Evolutionary conservation across 495 filamentous ascomycete genomes (phyloP).

Genomic region (Cairneyella variabilis): DNA sequence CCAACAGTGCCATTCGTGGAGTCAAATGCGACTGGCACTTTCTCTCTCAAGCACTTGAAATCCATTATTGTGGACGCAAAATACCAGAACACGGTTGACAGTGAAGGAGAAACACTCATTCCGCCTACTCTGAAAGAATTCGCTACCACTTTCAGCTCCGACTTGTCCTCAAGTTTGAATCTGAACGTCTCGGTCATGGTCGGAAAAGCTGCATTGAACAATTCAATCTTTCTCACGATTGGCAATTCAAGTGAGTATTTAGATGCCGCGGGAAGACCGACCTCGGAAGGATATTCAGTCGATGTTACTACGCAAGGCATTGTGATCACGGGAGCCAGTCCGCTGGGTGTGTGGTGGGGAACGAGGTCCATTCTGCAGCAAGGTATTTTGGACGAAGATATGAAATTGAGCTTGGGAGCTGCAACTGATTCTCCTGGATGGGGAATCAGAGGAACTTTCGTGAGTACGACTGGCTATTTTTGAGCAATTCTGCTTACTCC

Average conservation of each 20-base stretch:
- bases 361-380: slow-evolving; percentile 47
- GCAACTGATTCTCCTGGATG: slow-evolving; percentile 45
- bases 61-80: slow-evolving; percentile 39
- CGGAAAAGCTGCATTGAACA: slow-evolving; percentile 16
- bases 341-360: slow-evolving; percentile 50
- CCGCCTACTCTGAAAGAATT: slow-evolving; percentile 42
- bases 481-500: not conserved
- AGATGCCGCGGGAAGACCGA: slow-evolving; percentile 37
- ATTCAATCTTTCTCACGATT: slow-evolving; percentile 42
- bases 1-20: slow-evolving; percentile 36
- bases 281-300: slow-evolving; percentile 45
- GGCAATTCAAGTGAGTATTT: slow-evolving; percentile 36
- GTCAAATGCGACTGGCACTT: slow-evolving; percentile 23
- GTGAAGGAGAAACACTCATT: slow-evolving; percentile 42
- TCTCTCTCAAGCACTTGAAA: slow-evolving; percentile 30
- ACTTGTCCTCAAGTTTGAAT: slow-evolving; percentile 31
- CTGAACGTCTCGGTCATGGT: slow-evolving; percentile 26
- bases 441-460: slow-evolving; percentile 34
- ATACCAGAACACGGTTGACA: slow-evolving; percentile 34
- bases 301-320: slow-evolving; percentile 34
- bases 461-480: not conserved
- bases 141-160: slow-evolving; percentile 37
- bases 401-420: slow-evolving; percentile 32
- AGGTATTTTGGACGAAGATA: slow-evolving; percentile 31
- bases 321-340: slow-evolving; percentile 44